Percentiles rank a stretch among this genome's conserved stretches.
Evolutionary conservation across 1,284 basidiomycete species (phyloP).

Genomic region (Rhodotorula mucilaginosa): DNA sequence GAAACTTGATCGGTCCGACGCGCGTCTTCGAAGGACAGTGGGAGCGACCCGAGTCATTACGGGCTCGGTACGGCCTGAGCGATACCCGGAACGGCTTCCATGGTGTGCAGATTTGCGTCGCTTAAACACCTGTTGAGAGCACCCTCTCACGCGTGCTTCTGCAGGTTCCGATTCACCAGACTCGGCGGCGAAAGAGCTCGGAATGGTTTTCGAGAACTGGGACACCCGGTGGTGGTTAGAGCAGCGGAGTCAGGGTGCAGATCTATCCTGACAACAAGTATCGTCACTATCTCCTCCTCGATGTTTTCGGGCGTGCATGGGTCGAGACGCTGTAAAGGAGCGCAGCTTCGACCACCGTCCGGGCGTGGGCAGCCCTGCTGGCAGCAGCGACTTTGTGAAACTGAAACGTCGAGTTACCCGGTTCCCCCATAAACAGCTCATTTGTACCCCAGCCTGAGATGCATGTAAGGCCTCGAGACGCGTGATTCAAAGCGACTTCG

Average conservation of each 20-base stretch:
- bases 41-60: conserved; percentile 32
- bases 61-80: conserved; percentile 40
- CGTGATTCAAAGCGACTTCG: too few relatives aligned
- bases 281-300: too few relatives aligned
- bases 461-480: too few relatives aligned
- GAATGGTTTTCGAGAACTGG: conserved; percentile 39
- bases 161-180: conserved; percentile 38
- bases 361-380: too few relatives aligned
- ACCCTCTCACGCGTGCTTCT: not conserved
- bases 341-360: too few relatives aligned
- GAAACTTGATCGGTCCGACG: conserved; percentile 42
- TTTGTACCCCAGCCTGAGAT: too few relatives aligned
- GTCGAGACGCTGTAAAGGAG: too few relatives aligned
- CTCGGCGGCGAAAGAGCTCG: conserved; percentile 38
- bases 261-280: not conserved
- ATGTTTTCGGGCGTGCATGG: too few relatives aligned
- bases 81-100: conserved; percentile 45
- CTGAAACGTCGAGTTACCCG: too few relatives aligned
- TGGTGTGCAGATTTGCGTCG: conserved; percentile 14
- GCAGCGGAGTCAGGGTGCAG: conserved; percentile 13
- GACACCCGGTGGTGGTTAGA: conserved; percentile 29
- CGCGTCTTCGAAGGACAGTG: conserved; percentile 43
- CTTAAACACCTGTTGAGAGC: not conserved
- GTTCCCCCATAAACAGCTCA: too few relatives aligned
- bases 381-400: too few relatives aligned